phyloP scores from a whole-genome alignment of 805 yeast genomes.

The Myxozyma neotropica region DNA sequence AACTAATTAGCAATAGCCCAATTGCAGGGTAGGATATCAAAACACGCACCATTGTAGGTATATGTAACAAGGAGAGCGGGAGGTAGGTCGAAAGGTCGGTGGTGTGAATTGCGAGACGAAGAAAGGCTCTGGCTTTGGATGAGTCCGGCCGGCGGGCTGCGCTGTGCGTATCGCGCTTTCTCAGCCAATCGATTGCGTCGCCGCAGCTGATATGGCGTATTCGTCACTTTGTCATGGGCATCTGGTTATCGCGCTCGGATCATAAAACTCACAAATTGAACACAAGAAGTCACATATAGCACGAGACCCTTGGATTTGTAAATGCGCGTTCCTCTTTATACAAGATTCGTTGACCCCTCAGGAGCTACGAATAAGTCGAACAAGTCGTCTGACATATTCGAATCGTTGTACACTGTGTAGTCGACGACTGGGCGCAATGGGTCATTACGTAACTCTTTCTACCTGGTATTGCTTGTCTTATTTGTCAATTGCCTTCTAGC shows the following conservation, averaged over 20 bases:
- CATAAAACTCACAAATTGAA: slow-evolving; percentile 4
- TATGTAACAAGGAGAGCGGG: slow-evolving; percentile 1
- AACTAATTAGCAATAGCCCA: background rate
- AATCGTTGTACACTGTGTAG: background rate
- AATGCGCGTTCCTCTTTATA: too few species aligned
- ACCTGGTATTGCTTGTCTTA: slow-evolving; percentile 23
- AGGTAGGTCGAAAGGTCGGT: background rate
- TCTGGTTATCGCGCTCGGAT: slow-evolving; percentile 4
- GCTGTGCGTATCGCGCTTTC: slow-evolving; percentile 20
- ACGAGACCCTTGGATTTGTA: background rate
- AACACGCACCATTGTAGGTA: slow-evolving; percentile 23
- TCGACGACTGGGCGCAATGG: slow-evolving; percentile 20
- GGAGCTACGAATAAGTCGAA: too few species aligned
- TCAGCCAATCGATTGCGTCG: slow-evolving; percentile 27
- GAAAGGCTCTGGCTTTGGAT: slow-evolving; percentile 5
- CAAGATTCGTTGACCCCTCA: too few species aligned
- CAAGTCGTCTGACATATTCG: too few species aligned
- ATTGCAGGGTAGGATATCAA: slow-evolving; percentile 1
- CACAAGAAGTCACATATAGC: background rate
- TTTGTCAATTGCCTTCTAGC: background rate
- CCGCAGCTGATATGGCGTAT: slow-evolving; percentile 7
- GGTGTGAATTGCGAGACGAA: slow-evolving; percentile 10
- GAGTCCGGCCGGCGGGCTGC: slow-evolving; percentile 15
- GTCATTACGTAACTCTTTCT: slow-evolving; percentile 31
- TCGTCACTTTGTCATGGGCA: background rate